Conservation (phyloP, 1,284 basidiomycete species). For the Cystobasidium pallidum region DNA sequence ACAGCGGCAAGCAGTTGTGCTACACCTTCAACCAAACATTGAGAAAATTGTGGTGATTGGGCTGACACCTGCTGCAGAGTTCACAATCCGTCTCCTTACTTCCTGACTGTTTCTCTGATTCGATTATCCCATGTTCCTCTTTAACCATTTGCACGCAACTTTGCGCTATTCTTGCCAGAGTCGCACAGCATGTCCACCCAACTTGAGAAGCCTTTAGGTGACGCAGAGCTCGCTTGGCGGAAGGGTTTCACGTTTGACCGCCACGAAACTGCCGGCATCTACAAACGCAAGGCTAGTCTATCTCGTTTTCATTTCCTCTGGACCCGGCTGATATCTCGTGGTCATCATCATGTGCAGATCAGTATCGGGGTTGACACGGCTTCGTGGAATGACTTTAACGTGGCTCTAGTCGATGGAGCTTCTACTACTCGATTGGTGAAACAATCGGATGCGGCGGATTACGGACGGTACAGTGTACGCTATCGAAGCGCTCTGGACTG, state of each 20-base stretch:
- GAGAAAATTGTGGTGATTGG: background rate
- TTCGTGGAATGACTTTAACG: background rate
- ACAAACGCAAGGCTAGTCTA: slow-evolving; percentile 7
- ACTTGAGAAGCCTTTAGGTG: background rate
- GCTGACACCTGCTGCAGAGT: too few species aligned
- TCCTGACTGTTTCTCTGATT: too few species aligned
- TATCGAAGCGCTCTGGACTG: background rate
- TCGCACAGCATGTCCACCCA: background rate
- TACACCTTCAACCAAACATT: background rate
- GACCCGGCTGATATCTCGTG: background rate
- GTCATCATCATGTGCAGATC: background rate
- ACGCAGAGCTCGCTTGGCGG: slow-evolving; percentile 7
- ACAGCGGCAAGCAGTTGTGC: background rate
- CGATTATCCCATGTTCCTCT: too few species aligned
- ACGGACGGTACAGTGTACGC: background rate
- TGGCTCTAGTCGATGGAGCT: background rate
- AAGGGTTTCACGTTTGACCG: background rate
- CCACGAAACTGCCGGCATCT: background rate
- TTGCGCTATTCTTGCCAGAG: too few species aligned
- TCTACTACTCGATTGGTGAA: background rate
- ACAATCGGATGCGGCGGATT: background rate
- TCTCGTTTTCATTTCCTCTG: background rate
- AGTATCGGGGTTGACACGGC: background rate
- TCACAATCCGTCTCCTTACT: too few species aligned
- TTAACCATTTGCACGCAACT: too few species aligned